Evolutionary conservation across 179 eudicot species (phyloP), one percentile per base, ranked within the genome.

Genomic region (Spinacia oleracea): DNA sequence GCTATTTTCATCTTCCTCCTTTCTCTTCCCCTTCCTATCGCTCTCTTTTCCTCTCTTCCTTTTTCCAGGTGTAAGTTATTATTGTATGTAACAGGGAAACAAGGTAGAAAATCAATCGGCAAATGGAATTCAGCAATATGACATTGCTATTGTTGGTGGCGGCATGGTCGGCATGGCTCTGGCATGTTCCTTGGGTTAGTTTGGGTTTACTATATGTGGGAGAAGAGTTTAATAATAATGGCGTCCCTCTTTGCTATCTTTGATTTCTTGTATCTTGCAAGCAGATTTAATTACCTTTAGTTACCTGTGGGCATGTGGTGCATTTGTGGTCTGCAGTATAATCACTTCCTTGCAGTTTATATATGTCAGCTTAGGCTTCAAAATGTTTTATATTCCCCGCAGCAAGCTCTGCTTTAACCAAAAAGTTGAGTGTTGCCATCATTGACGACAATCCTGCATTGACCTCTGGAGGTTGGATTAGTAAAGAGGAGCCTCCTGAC

Each of bases 131-230:
- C 92, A 90, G 46, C 87, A 86, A 56, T 89, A 89, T 86, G 99
- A 96, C 75, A 80, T 96, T 72, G 99, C 98, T 79, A 92, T 93
- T 76, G 93, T 96, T 86, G 99, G 99, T 81, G 99, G 99, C 21
- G 98, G 99, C 89, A 87, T 96, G 98, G 99, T 96, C 78, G 99
- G 99, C 84, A 90, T 96, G 89, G 94, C 96, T 82, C 87, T 96
- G 71, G 99, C 97, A 66, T 91, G 92, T 85, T 90, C 99, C 55
- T 81, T 96, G 78, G 97, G 98, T 95, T 80, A 82, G 84, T 79
- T 21, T 68, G 3, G 51, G 55, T n/a, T 71, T 14, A 1, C 10
- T 34, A 20, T 32, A n/a, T 31, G 42, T 8, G 59, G 59, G n/a
- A 53, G 58, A 14, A 14, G 45, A 9, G 40, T 15, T 67, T 18